Conservation (phyloP, 768 basidiomycete species). For the Lentinula aciculospora region DNA sequence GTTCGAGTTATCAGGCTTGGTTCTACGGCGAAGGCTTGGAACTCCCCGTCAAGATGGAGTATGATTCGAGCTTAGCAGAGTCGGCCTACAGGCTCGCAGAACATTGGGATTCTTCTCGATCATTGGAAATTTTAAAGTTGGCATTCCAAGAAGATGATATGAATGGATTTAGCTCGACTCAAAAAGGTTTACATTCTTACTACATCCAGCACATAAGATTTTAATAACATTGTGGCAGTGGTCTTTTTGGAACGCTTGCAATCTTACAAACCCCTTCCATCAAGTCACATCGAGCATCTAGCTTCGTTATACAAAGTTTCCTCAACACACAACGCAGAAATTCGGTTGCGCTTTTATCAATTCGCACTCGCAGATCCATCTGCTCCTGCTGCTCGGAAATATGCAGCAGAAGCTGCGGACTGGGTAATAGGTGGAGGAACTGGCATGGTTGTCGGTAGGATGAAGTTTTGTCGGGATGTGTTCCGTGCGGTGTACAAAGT, state of each 20-base stretch:
- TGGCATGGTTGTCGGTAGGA: constrained; percentile 66
- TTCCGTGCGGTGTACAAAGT: constrained; percentile 52
- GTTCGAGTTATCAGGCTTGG: constrained; percentile 53
- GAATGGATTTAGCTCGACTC: constrained; percentile 61
- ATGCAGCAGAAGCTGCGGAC: constrained; percentile 46
- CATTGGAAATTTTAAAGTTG: constrained; percentile 36
- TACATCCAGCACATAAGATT: background rate
- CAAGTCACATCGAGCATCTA: constrained; percentile 52
- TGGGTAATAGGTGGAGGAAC: constrained; percentile 69
- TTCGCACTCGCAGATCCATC: constrained; percentile 51
- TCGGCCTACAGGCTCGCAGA: constrained; percentile 67
- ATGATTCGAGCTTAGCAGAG: constrained; percentile 67
- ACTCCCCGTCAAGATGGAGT: constrained; percentile 71
- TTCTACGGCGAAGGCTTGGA: constrained; percentile 71
- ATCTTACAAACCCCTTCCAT: constrained; percentile 54
- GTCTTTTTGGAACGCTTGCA: constrained; percentile 82
- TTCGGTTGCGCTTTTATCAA: constrained; percentile 74
- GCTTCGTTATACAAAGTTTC: constrained; percentile 45
- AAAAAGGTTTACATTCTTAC: constrained; percentile 47
- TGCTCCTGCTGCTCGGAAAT: constrained; percentile 42
- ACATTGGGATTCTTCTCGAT: constrained; percentile 66
- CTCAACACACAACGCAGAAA: constrained; percentile 65
- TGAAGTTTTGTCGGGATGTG: constrained; percentile 79
- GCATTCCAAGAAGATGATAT: constrained; percentile 60
- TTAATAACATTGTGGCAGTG: constrained; percentile 31